Evolutionary conservation across 805 yeast species (phyloP).

Genomic region (Candida ipomoeae): DNA sequence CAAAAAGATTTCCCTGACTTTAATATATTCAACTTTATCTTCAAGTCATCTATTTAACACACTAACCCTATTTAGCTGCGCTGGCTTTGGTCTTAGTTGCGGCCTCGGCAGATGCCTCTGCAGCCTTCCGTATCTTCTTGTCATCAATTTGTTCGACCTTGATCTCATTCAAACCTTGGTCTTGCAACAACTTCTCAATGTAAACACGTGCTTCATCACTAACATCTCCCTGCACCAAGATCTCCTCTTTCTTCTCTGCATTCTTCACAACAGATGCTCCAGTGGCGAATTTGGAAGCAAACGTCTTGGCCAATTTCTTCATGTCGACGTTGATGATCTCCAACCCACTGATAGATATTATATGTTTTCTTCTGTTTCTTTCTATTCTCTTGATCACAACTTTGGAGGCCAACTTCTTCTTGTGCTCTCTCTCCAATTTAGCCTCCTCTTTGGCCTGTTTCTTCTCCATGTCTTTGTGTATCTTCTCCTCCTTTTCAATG

Average conservation of each 20-base stretch:
- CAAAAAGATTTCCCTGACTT: not conserved
- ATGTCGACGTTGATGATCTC: slow-evolving; percentile 86
- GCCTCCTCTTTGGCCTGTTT: slow-evolving; percentile 83
- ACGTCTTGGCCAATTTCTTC: slow-evolving; percentile 87
- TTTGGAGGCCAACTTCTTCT: slow-evolving; percentile 72
- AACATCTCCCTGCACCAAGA: slow-evolving; percentile 91
- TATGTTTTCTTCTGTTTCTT: slow-evolving; percentile 83
- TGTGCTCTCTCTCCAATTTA: slow-evolving; percentile 78
- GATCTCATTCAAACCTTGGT: slow-evolving; percentile 77
- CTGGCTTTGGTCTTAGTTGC: slow-evolving; percentile 5
- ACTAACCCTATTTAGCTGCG: not conserved
- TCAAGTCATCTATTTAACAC: not conserved
- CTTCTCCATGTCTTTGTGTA: slow-evolving; percentile 77
- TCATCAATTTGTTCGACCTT: slow-evolving; percentile 89
- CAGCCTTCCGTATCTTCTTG: slow-evolving; percentile 58
- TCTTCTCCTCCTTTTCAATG: slow-evolving; percentile 74
- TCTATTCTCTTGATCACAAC: slow-evolving; percentile 83
- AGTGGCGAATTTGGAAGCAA: slow-evolving; percentile 92
- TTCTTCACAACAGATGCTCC: slow-evolving; percentile 91
- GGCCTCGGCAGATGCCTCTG: slow-evolving; percentile 16
- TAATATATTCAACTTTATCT: not conserved
- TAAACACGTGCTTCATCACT: slow-evolving; percentile 85
- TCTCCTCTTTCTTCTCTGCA: slow-evolving; percentile 88
- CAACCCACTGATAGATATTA: slow-evolving; percentile 79
- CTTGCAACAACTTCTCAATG: slow-evolving; percentile 64